Percentiles rank a stretch among this genome's conserved stretches.
phyloP scores from a whole-genome alignment of 23 red algal species.

The Gracilaria gracilis region DNA sequence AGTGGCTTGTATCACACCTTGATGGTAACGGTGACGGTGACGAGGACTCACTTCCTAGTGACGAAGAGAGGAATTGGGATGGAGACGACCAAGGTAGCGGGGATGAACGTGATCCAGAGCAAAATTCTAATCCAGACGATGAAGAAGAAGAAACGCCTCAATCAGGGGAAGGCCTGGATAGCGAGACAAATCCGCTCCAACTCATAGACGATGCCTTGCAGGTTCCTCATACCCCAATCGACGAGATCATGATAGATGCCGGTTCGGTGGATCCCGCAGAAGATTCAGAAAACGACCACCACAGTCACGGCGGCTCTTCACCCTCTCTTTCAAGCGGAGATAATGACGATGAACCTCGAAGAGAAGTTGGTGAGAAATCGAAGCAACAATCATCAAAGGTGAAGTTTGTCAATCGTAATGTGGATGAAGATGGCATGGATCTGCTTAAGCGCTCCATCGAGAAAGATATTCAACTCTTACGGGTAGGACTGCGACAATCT shows the following conservation, averaged over 20 bases:
- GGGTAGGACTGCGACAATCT: not conserved
- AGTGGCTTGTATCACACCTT: slow-evolving; percentile 45
- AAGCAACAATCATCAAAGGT: not conserved
- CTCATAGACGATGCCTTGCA: not conserved
- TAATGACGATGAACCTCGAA: not conserved
- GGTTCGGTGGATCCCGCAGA: not conserved
- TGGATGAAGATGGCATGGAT: slow-evolving; percentile 3
- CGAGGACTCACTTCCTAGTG: slow-evolving; percentile 13
- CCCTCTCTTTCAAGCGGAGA: slow-evolving; percentile 16
- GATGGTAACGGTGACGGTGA: slow-evolving; percentile 48
- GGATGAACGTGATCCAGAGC: slow-evolving; percentile 32
- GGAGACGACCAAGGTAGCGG: slow-evolving; percentile 30
- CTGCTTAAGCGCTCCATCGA: not conserved
- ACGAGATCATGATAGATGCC: slow-evolving; percentile 14
- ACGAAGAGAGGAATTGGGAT: slow-evolving; percentile 45
- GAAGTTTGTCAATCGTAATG: not conserved
- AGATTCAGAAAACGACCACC: slow-evolving; percentile 3
- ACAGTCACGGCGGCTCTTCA: not conserved
- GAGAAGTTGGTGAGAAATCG: not conserved
- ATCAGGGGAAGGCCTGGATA: slow-evolving; percentile 10
- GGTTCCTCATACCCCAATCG: not conserved
- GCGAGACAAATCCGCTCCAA: not conserved
- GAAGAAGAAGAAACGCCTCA: slow-evolving; percentile 11
- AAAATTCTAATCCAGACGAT: slow-evolving; percentile 1
- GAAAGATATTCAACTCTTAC: slow-evolving; percentile 5